phyloP scores from a whole-genome alignment of 1,284 basidiomycete genomes.

The Xerocomus alliaceus region DNA sequence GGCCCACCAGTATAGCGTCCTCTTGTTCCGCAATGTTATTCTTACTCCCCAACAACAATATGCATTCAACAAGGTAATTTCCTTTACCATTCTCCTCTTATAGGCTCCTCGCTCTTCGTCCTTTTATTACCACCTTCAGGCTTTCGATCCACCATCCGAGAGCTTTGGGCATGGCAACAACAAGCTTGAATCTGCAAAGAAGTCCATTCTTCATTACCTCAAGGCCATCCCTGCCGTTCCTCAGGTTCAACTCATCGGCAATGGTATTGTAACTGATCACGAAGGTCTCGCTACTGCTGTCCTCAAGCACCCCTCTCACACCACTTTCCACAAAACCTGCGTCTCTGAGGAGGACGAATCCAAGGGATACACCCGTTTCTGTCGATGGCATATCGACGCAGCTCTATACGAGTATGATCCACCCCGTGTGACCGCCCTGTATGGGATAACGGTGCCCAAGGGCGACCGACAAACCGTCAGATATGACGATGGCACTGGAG shows the following conservation, averaged over 20 bases:
- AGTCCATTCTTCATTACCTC: slow-evolving; percentile 83
- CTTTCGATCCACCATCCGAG: slow-evolving; percentile 76
- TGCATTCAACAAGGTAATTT: slow-evolving; percentile 40
- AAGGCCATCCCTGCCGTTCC: slow-evolving; percentile 87
- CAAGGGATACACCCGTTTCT: slow-evolving; percentile 82
- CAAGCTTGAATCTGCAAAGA: slow-evolving; percentile 73
- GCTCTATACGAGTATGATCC: slow-evolving; percentile 87
- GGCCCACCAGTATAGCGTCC: slow-evolving; percentile 64
- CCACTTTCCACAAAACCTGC: slow-evolving; percentile 87
- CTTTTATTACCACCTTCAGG: slow-evolving; percentile 44
- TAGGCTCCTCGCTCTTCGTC: not conserved
- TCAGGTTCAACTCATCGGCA: slow-evolving; percentile 88
- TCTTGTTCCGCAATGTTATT: slow-evolving; percentile 75
- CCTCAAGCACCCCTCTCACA: slow-evolving; percentile 85
- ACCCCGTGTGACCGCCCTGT: slow-evolving; percentile 90
- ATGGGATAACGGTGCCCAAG: slow-evolving; percentile 77
- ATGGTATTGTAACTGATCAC: slow-evolving; percentile 74
- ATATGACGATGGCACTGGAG: slow-evolving; percentile 90
- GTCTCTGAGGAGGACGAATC: slow-evolving; percentile 80
- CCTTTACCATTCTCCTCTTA: not conserved
- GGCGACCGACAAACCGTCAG: slow-evolving; percentile 64
- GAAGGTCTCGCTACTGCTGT: slow-evolving; percentile 76
- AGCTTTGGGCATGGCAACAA: slow-evolving; percentile 86
- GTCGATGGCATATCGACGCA: slow-evolving; percentile 94
- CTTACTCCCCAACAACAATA: slow-evolving; percentile 85